Percentiles rank a stretch among this genome's conserved stretches.
Evolutionary conservation across 2,329 filamentous ascomycete species (phyloP).

Genomic region (Fusarium poae): DNA sequence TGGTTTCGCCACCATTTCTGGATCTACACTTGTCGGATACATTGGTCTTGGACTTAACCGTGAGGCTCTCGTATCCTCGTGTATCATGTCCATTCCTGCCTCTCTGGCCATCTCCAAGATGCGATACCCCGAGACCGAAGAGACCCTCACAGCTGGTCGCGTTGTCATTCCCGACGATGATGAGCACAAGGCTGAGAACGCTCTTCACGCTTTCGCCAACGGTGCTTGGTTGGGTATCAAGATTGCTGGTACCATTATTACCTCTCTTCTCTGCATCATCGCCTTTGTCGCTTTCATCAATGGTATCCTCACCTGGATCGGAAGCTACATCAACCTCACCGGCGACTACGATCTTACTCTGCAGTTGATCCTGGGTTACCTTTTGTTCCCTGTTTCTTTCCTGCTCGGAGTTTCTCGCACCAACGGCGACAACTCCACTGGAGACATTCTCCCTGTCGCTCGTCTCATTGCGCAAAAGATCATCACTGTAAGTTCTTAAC

Average conservation of each 20-base stretch:
- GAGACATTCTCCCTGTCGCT: conserved; percentile 77
- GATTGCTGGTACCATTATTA: conserved; percentile 85
- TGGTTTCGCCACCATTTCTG: conserved; percentile 92
- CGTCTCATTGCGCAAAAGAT: conserved; percentile 88
- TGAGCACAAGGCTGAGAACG: conserved; percentile 81
- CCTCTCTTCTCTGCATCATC: conserved; percentile 86
- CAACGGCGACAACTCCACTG: conserved; percentile 37
- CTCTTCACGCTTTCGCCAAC: conserved; percentile 86
- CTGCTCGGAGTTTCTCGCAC: conserved; percentile 79
- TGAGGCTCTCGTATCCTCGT: conserved; percentile 88
- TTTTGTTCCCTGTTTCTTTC: conserved; percentile 83
- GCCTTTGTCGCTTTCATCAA: conserved; percentile 80
- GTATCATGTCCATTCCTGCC: conserved; percentile 95
- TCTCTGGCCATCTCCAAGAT: conserved; percentile 91
- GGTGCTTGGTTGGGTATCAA: conserved; percentile 89
- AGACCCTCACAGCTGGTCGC: conserved; percentile 84
- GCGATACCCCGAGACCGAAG: conserved; percentile 88
- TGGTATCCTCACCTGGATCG: conserved; percentile 86
- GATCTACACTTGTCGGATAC: conserved; percentile 87
- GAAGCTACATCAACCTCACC: conserved; percentile 80
- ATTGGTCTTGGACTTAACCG: conserved; percentile 86
- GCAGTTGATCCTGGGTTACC: conserved; percentile 80
- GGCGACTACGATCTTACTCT: conserved; percentile 73
- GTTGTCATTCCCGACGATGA: conserved; percentile 85
- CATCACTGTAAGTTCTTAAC: conserved; percentile 68